Evolutionary conservation across 2,329 filamentous ascomycete species (phyloP).

Genomic region (Colletotrichum paranaense): DNA sequence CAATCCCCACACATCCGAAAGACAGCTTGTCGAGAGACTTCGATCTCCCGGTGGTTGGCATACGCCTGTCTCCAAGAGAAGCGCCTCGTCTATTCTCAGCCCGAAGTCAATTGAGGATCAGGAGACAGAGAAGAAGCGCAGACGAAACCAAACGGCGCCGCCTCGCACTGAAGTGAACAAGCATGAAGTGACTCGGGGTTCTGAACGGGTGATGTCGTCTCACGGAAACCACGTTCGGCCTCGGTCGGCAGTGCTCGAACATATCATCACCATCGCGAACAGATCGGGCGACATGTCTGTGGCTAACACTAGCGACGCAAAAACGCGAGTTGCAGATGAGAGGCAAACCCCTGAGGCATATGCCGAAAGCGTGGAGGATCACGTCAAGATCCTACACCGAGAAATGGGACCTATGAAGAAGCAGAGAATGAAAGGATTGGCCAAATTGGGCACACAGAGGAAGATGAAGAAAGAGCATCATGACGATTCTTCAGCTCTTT

Average conservation of each 20-base stretch:
- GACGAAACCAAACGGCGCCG: not conserved
- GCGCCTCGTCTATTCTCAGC: not conserved
- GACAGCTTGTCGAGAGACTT: not conserved
- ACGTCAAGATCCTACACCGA: conserved; percentile 5
- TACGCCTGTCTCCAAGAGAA: not conserved
- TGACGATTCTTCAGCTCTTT: not conserved
- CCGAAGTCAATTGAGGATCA: not conserved
- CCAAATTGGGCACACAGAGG: not conserved
- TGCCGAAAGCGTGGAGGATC: not conserved
- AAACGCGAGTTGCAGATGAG: not conserved
- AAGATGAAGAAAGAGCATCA: not conserved
- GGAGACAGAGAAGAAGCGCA: conserved; percentile 6
- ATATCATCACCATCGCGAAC: not conserved
- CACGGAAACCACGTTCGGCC: not conserved
- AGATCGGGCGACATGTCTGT: not conserved
- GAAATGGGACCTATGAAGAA: not conserved
- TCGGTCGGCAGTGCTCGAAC: not conserved
- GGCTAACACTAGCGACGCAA: not conserved
- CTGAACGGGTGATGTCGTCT: not conserved
- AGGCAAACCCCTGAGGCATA: not conserved
- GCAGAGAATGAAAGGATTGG: not conserved
- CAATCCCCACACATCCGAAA: not conserved
- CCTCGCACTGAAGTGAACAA: not conserved
- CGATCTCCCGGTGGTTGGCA: not conserved
- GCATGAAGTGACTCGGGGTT: not conserved